Evolutionary conservation across 345 rosid genomes (phyloP).

Genomic region (Heritiera littoralis): DNA sequence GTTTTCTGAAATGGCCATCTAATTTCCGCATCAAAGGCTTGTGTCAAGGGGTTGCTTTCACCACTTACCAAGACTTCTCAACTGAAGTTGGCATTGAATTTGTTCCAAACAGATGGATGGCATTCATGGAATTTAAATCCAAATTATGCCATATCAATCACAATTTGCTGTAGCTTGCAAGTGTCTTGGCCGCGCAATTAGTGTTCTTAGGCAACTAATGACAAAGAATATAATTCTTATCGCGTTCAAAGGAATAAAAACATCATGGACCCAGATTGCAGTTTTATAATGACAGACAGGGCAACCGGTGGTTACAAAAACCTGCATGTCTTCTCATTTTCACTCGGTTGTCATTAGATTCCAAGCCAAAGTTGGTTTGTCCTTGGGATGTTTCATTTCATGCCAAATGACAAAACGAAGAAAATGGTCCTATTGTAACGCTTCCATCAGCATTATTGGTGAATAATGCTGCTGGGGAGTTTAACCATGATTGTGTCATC

Average conservation of each 20-base stretch:
- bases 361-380: conserved; percentile 1
- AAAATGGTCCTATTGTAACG: background rate
- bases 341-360: conserved; percentile 15
- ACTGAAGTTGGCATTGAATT: background rate
- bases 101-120: background rate
- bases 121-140: background rate
- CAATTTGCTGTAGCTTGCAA: background rate
- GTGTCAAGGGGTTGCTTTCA: no score
- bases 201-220: conserved; percentile 17
- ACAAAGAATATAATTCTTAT: background rate
- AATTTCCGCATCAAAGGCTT: no score
- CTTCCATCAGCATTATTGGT: conserved; percentile 14
- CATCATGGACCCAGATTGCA: conserved; percentile 23
- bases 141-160: background rate
- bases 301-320: conserved; percentile 1
- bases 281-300: background rate
- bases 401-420: conserved; percentile 8
- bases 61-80: background rate
- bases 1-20: no score
- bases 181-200: background rate
- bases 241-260: background rate
- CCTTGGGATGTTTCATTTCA: background rate
- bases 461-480: background rate
- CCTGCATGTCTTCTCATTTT: conserved; percentile 21
- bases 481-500: background rate